These are phyloP conservation scores for Solanum piurae DNA, from an alignment of 257 asterid genomes.

Conservation along the genomic window DNA sequence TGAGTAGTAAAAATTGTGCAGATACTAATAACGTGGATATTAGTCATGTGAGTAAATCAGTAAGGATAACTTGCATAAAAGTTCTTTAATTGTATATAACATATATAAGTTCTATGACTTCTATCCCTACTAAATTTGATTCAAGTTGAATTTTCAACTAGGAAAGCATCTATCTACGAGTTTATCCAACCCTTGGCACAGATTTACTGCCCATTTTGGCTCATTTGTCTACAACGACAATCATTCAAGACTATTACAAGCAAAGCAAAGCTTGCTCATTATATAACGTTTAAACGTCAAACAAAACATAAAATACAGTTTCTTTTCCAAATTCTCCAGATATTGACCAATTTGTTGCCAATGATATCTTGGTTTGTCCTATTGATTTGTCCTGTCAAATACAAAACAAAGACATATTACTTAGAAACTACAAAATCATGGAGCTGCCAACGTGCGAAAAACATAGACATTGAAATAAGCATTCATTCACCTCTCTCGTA, in stretches of 20 bases:
- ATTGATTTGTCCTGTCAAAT: slow-evolving; percentile 1
- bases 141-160: background rate
- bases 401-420: background rate
- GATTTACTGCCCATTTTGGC: background rate
- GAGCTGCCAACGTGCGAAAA: background rate
- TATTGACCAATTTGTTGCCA: background rate
- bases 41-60: background rate
- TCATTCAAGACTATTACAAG: background rate
- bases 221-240: background rate
- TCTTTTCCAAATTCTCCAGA: background rate
- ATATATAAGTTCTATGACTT: background rate
- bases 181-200: background rate
- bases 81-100: background rate
- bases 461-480: background rate
- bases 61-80: background rate
- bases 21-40: too few species aligned
- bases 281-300: background rate
- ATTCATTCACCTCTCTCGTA: slow-evolving; percentile 40
- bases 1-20: background rate
- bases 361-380: background rate
- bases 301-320: background rate
- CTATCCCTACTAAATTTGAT: background rate
- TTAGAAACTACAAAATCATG: background rate
- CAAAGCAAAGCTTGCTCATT: background rate
- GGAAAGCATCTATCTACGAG: background rate